Percentiles rank a stretch among this genome's conserved stretches.
These are phyloP conservation scores for Crithidia thermophila DNA, from an alignment of 208 protist species.

Conservation along the genomic window DNA sequence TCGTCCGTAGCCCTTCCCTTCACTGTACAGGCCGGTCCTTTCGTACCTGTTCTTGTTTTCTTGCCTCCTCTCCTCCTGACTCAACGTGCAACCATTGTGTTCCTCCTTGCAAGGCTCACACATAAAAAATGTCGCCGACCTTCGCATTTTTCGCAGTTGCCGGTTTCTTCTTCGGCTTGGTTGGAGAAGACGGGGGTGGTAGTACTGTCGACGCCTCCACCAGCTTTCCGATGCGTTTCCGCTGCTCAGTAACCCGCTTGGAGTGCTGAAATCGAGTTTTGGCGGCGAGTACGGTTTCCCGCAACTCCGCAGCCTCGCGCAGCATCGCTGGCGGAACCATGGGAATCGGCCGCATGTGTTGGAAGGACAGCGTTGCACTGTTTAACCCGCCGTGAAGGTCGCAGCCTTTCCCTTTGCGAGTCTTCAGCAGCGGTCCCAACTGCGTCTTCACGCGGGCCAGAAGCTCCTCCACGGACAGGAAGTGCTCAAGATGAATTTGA, in stretches of 20 bases:
- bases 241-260: not conserved
- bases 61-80: not conserved
- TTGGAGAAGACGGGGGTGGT: no score
- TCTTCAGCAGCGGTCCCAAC: slow-evolving; percentile 9
- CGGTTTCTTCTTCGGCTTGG: no score
- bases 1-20: no score
- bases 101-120: no score
- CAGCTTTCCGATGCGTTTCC: no score
- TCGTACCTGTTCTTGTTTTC: not conserved
- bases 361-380: not conserved
- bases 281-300: slow-evolving; percentile 7
- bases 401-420: not conserved
- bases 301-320: slow-evolving; percentile 8
- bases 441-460: not conserved
- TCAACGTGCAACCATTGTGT: no score
- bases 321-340: slow-evolving; percentile 28
- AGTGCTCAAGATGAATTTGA: not conserved
- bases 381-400: not conserved
- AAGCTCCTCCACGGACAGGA: slow-evolving; percentile 1
- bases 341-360: not conserved
- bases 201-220: no score
- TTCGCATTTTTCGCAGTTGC: not conserved
- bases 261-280: not conserved
- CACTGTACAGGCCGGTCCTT: not conserved
- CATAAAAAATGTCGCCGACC: no score